Evolutionary conservation across 129 eudicot genomes (phyloP).

Genomic region (Apium graveolens): DNA sequence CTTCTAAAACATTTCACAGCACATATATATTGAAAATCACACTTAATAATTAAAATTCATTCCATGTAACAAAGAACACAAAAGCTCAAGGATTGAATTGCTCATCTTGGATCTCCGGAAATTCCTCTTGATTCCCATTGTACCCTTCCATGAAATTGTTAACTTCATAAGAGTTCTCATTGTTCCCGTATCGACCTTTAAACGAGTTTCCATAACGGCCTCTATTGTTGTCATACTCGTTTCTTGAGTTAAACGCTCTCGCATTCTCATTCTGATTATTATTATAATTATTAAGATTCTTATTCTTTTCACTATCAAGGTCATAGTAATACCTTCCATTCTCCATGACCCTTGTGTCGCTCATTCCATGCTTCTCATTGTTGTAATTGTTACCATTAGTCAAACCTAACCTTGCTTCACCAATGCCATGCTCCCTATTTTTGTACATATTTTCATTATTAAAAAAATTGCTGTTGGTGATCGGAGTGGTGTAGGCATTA

Average conservation of each 20-base stretch:
- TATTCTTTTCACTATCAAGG: conserved; percentile 10
- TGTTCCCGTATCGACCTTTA: conserved; percentile 1
- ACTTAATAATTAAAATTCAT: conserved; percentile 2
- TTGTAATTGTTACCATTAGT: conserved; percentile 19
- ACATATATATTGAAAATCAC: background rate
- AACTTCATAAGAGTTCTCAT: conserved; percentile 7
- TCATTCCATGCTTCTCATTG: conserved; percentile 24
- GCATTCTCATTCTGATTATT: conserved; percentile 7
- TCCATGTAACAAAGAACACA: background rate
- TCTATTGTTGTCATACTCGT: background rate
- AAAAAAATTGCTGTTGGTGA: background rate
- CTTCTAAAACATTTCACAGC: background rate
- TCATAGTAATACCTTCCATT: conserved; percentile 28
- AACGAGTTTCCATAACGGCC: conserved; percentile 11
- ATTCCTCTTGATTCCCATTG: conserved; percentile 13
- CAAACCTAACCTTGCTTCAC: background rate
- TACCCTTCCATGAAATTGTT: conserved; percentile 14
- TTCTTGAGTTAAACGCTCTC: background rate
- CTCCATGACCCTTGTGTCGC: conserved; percentile 34
- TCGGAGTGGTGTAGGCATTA: background rate
- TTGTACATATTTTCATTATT: conserved; percentile 1
- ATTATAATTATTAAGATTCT: conserved; percentile 8
- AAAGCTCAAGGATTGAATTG: conserved; percentile 17
- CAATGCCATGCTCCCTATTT: background rate
- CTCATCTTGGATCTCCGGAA: conserved; percentile 1